Base-by-base conservation (phyloP, 148 eudicot species). In the Cornus suecica region DNA sequence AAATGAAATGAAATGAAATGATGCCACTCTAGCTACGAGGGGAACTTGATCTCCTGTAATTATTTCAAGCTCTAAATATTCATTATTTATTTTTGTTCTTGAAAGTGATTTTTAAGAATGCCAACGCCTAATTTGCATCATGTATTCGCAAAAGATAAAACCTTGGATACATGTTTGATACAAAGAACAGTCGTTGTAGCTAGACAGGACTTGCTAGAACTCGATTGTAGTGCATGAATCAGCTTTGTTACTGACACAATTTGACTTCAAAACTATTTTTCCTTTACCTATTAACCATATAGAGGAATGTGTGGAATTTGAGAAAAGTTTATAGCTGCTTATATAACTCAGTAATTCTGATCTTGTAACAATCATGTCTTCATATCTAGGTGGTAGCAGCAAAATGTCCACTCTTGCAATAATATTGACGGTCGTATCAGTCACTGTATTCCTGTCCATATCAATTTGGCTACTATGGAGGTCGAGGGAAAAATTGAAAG, bases 401-500 rank as follows among this genome's bases (percentile, higher is more conserved):
- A 73, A 27, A 62, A n/a, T 73, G 63, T 64, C 76, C 15, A 62
- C 1, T 73, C 31, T 52, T 32, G 56, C 58, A 24, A 62, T 41
- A 32, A 27, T 73, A 32, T 7, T 30, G 16, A 64, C 16, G 37
- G 16, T 45, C 25, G 76, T 73, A 62, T 52, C 20, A 1, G 76
- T 68, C 37, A 64, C 56, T 41, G 63, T 63, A 18, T 8, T 73
- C 66, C 68, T 73, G 26, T 56, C 25, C 48, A 4, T 63, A 6
- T 24, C 20, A 3, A 14, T 63, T 29, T 64, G 28, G 34, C 32
- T 41, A 24, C 8, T 73, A 26, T 73, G 76, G 76, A 73, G 68
- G 56, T 63, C 41, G 68, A 45, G 76, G 2, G 58, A 2, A 63
- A 73, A 73, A 63, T 2, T 73, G 22, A 63, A 63, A 63, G 60